These are phyloP conservation scores for Spergularia azorica DNA, from an alignment of 179 eudicot species.

Conservation along the genomic window DNA sequence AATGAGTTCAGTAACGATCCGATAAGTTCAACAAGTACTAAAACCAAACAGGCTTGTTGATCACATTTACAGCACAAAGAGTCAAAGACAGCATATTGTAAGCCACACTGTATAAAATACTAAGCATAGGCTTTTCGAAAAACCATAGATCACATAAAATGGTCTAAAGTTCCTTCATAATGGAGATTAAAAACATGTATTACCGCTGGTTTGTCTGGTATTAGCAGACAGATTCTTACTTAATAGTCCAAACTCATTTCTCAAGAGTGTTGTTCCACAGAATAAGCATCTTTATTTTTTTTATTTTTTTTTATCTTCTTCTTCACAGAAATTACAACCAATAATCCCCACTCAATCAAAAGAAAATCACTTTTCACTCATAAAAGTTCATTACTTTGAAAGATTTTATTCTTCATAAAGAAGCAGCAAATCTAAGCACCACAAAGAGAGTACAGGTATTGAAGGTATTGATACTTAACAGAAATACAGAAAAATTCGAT, in stretches of 20 bases:
- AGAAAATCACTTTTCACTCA: neutral
- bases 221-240: conserved; percentile 35
- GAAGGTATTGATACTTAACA: no score
- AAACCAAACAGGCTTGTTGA: neutral
- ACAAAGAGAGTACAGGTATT: no score
- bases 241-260: conserved; percentile 27
- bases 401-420: conserved; percentile 17
- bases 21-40: neutral
- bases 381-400: neutral
- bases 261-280: conserved; percentile 22
- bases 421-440: conserved; percentile 1
- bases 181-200: conserved; percentile 17
- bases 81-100: conserved; percentile 23
- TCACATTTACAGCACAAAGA: conserved; percentile 19
- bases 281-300: conserved; percentile 29
- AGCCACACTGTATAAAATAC: neutral
- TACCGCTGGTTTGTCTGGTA: conserved; percentile 26
- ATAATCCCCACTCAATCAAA: conserved; percentile 16
- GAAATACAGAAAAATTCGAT: no score
- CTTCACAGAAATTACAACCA: conserved; percentile 9
- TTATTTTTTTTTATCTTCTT: neutral
- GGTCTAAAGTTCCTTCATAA: conserved; percentile 1
- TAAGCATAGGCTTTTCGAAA: conserved; percentile 1
- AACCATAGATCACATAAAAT: conserved; percentile 11
- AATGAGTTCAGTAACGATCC: no score